Conservation (phyloP, 495 filamentous ascomycete genomes). For the Schizothecium vesticola region DNA sequence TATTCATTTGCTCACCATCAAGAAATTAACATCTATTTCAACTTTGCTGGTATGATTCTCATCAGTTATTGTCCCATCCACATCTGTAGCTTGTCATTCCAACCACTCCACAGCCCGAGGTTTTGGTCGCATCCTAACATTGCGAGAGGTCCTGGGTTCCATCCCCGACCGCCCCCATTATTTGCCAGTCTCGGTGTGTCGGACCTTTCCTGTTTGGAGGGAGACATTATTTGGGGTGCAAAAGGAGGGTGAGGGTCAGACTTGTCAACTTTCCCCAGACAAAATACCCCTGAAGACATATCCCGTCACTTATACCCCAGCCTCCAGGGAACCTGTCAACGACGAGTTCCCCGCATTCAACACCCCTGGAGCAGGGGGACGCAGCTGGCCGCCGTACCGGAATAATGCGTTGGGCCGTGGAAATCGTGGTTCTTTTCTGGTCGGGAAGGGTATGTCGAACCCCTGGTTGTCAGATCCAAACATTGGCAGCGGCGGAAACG, state of each 20-base stretch:
- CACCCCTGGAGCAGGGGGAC: not conserved
- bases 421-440: not conserved
- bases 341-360: not conserved
- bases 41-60: not conserved
- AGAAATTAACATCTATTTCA: too few relatives aligned
- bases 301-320: not conserved
- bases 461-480: not conserved
- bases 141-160: too few relatives aligned
- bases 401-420: not conserved
- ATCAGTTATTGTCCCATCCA: not conserved
- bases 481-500: not conserved
- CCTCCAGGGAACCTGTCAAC: not conserved
- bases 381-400: not conserved
- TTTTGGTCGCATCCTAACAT: too few relatives aligned
- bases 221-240: too few relatives aligned
- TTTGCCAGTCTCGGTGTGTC: too few relatives aligned
- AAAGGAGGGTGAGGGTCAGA: not conserved
- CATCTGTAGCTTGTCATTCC: not conserved
- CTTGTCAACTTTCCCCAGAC: too few relatives aligned
- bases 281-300: not conserved
- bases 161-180: too few relatives aligned
- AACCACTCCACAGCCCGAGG: too few relatives aligned
- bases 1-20: not conserved
- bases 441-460: not conserved
- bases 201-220: too few relatives aligned